These are phyloP conservation scores for Phytophthora meadii DNA, from an alignment of 352 stramenopile genomes.

Conservation along the genomic window DNA sequence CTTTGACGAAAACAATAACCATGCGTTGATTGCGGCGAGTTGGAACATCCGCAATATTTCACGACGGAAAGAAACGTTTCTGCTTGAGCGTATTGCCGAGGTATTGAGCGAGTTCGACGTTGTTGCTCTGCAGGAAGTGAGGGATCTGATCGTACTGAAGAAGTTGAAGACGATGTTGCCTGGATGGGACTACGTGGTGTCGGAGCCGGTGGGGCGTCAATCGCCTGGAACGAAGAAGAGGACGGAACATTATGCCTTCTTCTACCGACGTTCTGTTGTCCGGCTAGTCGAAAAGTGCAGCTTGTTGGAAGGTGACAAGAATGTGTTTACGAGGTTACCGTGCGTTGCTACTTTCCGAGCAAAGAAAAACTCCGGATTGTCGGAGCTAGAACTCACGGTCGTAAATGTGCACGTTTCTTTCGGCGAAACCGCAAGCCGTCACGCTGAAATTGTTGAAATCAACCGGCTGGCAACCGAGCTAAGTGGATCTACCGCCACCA, in stretches of 20 bases:
- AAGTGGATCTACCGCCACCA: slow-evolving; percentile 3
- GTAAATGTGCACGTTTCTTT: slow-evolving; percentile 69
- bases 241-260: slow-evolving; percentile 59
- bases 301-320: slow-evolving; percentile 18
- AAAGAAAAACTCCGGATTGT: slow-evolving; percentile 11
- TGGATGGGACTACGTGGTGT: slow-evolving; percentile 69
- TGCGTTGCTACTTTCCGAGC: slow-evolving; percentile 57
- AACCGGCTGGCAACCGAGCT: slow-evolving; percentile 38
- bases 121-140: slow-evolving; percentile 72
- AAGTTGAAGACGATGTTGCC: slow-evolving; percentile 59
- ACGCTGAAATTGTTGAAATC: slow-evolving; percentile 47
- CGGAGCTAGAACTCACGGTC: slow-evolving; percentile 42
- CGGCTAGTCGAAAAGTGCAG: slow-evolving; percentile 34
- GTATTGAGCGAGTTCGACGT: slow-evolving; percentile 70
- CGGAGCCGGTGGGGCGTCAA: slow-evolving; percentile 40
- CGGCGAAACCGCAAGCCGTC: slow-evolving; percentile 31
- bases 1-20: slow-evolving; percentile 1
- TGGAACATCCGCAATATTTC: slow-evolving; percentile 86
- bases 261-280: slow-evolving; percentile 53
- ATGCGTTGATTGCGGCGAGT: slow-evolving; percentile 56
- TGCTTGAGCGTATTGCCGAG: slow-evolving; percentile 55
- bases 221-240: slow-evolving; percentile 33
- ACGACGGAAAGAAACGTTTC: slow-evolving; percentile 41
- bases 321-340: slow-evolving; percentile 41
- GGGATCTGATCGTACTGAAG: slow-evolving; percentile 69